Evolutionary conservation across 1,284 basidiomycete species (phyloP).

Genomic region (Ganoderma meredithae): DNA sequence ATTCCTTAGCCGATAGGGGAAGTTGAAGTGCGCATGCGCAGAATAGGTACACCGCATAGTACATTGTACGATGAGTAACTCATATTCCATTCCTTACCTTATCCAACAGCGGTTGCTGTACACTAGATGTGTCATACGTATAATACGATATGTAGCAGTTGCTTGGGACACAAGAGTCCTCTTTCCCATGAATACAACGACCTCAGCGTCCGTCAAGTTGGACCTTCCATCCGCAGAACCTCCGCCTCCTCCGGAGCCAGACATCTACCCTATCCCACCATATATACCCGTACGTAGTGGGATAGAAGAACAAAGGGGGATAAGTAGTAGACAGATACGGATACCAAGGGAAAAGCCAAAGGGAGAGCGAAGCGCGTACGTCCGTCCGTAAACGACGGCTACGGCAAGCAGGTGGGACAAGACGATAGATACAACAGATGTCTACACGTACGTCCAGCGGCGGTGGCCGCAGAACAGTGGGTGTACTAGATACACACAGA

Average conservation of each 20-base stretch:
- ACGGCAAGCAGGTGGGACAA: conserved; percentile 10
- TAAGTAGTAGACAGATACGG: conserved; percentile 6
- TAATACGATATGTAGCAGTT: conserved; percentile 2
- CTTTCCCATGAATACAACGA: conserved; percentile 5
- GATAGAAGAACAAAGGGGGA: not conserved
- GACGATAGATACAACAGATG: conserved; percentile 17
- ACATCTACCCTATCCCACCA: not conserved
- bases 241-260: not conserved
- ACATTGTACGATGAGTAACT: not conserved
- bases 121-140: conserved; percentile 9
- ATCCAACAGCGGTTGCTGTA: conserved; percentile 11
- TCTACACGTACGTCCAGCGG: conserved; percentile 5
- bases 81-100: conserved; percentile 10
- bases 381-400: conserved; percentile 4
- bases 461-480: not conserved
- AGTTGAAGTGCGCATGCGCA: not conserved
- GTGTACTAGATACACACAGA: conserved; percentile 10
- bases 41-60: not conserved
- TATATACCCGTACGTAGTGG: not conserved
- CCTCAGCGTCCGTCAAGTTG: not conserved
- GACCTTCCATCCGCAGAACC: not conserved
- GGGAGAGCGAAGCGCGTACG: not conserved
- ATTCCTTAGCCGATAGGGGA: too few relatives aligned
- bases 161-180: conserved; percentile 1
- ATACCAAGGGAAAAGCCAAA: not conserved